Percentiles rank a stretch among this genome's conserved stretches.
Conservation (phyloP, 805 yeast genomes). For the Ascoidea tarda region DNA sequence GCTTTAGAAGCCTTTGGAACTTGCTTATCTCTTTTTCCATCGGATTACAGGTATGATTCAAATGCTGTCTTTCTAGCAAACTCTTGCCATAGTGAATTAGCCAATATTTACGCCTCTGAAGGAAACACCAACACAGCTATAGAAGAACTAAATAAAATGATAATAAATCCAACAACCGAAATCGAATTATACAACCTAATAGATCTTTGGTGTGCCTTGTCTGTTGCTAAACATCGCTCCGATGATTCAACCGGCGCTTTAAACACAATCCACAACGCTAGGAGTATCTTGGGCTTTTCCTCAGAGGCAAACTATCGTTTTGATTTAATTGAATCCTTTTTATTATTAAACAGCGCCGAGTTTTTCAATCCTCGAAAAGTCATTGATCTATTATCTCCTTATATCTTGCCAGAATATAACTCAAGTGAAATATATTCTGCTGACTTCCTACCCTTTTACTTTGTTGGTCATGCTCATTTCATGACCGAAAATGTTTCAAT, state of each 20-base stretch:
- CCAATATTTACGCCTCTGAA: slow-evolving; percentile 37
- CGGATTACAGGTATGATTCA: slow-evolving; percentile 16
- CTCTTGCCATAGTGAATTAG: slow-evolving; percentile 39
- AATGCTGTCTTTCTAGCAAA: slow-evolving; percentile 33
- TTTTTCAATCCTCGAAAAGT: slow-evolving; percentile 22
- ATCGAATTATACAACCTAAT: slow-evolving; percentile 30
- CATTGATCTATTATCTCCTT: slow-evolving; percentile 21
- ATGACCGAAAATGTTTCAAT: slow-evolving; percentile 29
- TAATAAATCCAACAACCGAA: slow-evolving; percentile 34
- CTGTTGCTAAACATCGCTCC: slow-evolving; percentile 35
- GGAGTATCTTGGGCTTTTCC: slow-evolving; percentile 27
- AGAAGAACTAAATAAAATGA: slow-evolving; percentile 33
- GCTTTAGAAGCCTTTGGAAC: slow-evolving; percentile 31
- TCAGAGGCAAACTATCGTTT: slow-evolving; percentile 19
- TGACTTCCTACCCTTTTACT: slow-evolving; percentile 43
- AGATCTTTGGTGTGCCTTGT: slow-evolving; percentile 38
- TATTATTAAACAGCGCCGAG: slow-evolving; percentile 23
- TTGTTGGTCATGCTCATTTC: slow-evolving; percentile 39
- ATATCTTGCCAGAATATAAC: slow-evolving; percentile 14
- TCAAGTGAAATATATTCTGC: slow-evolving; percentile 18
- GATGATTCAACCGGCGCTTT: slow-evolving; percentile 36
- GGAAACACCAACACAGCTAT: slow-evolving; percentile 35
- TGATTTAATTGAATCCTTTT: slow-evolving; percentile 33
- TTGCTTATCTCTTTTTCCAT: slow-evolving; percentile 14
- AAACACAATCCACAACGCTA: slow-evolving; percentile 33